Percentiles rank a stretch among this genome's conserved stretches.
Evolutionary conservation across 306 rosid genomes (phyloP).

Genomic region (Morella rubra): DNA sequence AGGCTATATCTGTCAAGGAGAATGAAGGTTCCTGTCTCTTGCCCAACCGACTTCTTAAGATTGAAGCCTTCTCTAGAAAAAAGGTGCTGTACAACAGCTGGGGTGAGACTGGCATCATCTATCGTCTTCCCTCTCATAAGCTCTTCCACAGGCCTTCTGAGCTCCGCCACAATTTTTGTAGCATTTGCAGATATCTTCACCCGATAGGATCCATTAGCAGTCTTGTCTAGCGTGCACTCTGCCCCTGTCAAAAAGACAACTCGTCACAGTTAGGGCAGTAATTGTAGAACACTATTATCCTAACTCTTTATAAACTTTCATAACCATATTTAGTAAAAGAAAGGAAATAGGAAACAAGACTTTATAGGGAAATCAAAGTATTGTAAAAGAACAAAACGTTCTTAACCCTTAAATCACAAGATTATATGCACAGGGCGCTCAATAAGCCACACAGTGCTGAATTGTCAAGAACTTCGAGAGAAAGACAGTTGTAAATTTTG

Average conservation of each 20-base stretch:
- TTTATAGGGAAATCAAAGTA: neutral
- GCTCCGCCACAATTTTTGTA: slow-evolving; percentile 73
- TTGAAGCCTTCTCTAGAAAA: slow-evolving; percentile 63
- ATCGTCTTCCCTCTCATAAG: slow-evolving; percentile 69
- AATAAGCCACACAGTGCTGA: neutral
- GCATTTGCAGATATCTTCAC: slow-evolving; percentile 85
- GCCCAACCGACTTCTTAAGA: slow-evolving; percentile 52
- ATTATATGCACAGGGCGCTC: neutral
- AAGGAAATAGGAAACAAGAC: neutral
- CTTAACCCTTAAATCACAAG: neutral
- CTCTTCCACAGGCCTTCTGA: slow-evolving; percentile 76
- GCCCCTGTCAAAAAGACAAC: slow-evolving; percentile 50
- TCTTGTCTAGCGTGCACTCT: slow-evolving; percentile 51
- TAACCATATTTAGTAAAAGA: neutral
- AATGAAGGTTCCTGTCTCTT: slow-evolving; percentile 70
- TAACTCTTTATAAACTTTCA: neutral
- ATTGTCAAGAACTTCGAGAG: neutral
- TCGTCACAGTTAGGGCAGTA: slow-evolving; percentile 24
- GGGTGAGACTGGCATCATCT: slow-evolving; percentile 56
- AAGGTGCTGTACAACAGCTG: slow-evolving; percentile 61
- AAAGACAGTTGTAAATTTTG: neutral
- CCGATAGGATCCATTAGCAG: slow-evolving; percentile 64
- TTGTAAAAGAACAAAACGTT: neutral
- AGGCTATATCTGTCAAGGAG: slow-evolving; percentile 61
- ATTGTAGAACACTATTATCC: neutral